Base-by-base conservation (phyloP, 768 basidiomycete genomes). In the Cyclocybe aegerita region DNA sequence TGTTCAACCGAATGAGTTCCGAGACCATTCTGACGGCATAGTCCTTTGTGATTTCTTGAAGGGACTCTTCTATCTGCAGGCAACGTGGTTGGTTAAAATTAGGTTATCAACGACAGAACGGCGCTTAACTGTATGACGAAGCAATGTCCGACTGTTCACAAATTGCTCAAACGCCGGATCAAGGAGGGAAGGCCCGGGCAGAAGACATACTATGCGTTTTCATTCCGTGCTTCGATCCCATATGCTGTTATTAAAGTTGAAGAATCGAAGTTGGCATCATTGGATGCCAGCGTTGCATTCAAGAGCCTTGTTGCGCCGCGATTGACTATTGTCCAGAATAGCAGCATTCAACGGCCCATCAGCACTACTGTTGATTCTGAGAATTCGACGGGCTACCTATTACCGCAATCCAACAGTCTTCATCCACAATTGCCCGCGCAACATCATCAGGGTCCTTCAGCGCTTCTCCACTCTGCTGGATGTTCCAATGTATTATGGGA, bases 121-220 rank as follows among this genome's bases (percentile, higher is more conserved):
- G 6, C 11, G 37, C 57, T 63, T 43, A 30, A 68, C 69, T 37
- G 59, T 56, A 10, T 67, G 68, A 32, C 61, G 40, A 3, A 66
- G 58, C 2, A 69, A 12, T 15, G 30, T 53, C 12, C 69, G 65
- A 48, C 64, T 68, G 38, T 34, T 43, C 49, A 34, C 36, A 12
- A 46, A 53, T 42, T 10, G 12, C 3, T 17, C 37, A 40, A 56
- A 37, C 8, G n/a, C 30, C 46, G 15, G 23, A 11, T 43, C 23
- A 15, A 47, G 16, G 10, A 16, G 23, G 23, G 23, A 23, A 30
- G 7, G 23, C 15, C 34, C 4, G n/a, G 31, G 3, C 14, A 23
- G 7, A 56, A 73, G 60, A 54, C 76, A 55, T 59, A 84, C 83
- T 71, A 83, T 5, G 74, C 74, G 50, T 77, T 81, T 53, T 83